phyloP scores from a whole-genome alignment of 164 flowering plant species.

The Chimonanthus praecox region DNA sequence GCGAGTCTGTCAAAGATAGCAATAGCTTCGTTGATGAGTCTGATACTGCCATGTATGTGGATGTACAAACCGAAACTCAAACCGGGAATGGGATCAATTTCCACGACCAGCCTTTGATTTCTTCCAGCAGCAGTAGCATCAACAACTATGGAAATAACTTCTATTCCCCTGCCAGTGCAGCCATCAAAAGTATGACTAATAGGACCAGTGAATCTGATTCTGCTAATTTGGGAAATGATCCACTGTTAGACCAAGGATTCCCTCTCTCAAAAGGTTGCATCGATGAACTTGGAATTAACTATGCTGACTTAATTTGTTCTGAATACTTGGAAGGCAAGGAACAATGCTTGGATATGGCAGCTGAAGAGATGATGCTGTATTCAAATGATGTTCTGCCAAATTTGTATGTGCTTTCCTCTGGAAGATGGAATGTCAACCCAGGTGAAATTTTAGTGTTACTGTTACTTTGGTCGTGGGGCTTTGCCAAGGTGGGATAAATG shows the following conservation, averaged over 20 bases:
- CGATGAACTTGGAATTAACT: slow-evolving; percentile 21
- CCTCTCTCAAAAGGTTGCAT: slow-evolving; percentile 24
- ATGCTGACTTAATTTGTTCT: slow-evolving; percentile 21
- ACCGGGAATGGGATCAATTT: slow-evolving; percentile 10
- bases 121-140: slow-evolving; percentile 7
- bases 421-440: slow-evolving; percentile 46
- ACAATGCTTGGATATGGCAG: slow-evolving; percentile 30
- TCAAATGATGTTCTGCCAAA: slow-evolving; percentile 28
- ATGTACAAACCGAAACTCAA: background rate
- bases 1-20: slow-evolving; percentile 47
- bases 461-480: background rate
- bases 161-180: background rate
- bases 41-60: slow-evolving; percentile 24
- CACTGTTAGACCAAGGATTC: background rate
- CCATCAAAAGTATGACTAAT: background rate
- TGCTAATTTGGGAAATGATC: background rate
- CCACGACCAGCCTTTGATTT: slow-evolving; percentile 27
- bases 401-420: slow-evolving; percentile 51
- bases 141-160: background rate
- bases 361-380: slow-evolving; percentile 32
- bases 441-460: slow-evolving; percentile 28
- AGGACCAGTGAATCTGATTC: background rate
- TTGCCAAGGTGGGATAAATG: background rate
- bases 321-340: slow-evolving; percentile 25
- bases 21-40: slow-evolving; percentile 35